A percentile compares a stretch with the other conserved stretches of the same genome.
phyloP scores from a whole-genome alignment of 345 rosid species.

The Turritis glabra region DNA sequence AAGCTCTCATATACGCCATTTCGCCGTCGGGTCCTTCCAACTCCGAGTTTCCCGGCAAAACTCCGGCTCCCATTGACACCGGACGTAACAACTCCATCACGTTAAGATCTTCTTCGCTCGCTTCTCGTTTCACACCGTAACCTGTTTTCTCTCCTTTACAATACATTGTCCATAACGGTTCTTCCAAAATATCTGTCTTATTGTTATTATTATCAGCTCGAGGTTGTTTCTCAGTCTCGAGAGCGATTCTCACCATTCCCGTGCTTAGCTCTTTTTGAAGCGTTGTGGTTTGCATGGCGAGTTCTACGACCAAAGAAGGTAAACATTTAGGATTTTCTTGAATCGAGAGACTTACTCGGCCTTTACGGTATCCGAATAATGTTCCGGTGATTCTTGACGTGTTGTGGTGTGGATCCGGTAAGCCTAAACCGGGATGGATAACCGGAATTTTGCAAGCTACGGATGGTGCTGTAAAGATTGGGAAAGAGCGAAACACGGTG shows the following conservation, averaged over 20 bases:
- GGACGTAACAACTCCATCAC: slow-evolving; percentile 52
- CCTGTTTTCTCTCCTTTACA: slow-evolving; percentile 51
- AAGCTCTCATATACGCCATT: slow-evolving; percentile 59
- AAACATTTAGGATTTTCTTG: slow-evolving; percentile 46
- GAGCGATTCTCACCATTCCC: slow-evolving; percentile 51
- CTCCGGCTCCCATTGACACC: slow-evolving; percentile 62
- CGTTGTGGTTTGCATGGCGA: slow-evolving; percentile 44
- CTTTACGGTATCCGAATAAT: slow-evolving; percentile 51
- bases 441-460: slow-evolving; percentile 60
- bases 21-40: slow-evolving; percentile 45
- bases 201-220: slow-evolving; percentile 13
- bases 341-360: slow-evolving; percentile 45
- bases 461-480: slow-evolving; percentile 53
- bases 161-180: slow-evolving; percentile 43
- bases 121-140: slow-evolving; percentile 51
- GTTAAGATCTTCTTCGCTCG: slow-evolving; percentile 47
- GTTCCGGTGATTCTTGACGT: slow-evolving; percentile 45
- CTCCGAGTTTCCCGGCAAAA: slow-evolving; percentile 45
- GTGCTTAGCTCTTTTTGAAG: slow-evolving; percentile 46
- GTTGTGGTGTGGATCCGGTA: slow-evolving; percentile 38
- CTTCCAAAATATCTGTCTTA: slow-evolving; percentile 35
- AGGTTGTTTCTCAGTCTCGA: slow-evolving; percentile 48
- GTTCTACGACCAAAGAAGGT: slow-evolving; percentile 47
- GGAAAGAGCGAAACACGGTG: slow-evolving; percentile 70
- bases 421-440: slow-evolving; percentile 33